Base-by-base conservation (phyloP, 2,329 filamentous ascomycete species). In the Aspergillus awamori region DNA sequence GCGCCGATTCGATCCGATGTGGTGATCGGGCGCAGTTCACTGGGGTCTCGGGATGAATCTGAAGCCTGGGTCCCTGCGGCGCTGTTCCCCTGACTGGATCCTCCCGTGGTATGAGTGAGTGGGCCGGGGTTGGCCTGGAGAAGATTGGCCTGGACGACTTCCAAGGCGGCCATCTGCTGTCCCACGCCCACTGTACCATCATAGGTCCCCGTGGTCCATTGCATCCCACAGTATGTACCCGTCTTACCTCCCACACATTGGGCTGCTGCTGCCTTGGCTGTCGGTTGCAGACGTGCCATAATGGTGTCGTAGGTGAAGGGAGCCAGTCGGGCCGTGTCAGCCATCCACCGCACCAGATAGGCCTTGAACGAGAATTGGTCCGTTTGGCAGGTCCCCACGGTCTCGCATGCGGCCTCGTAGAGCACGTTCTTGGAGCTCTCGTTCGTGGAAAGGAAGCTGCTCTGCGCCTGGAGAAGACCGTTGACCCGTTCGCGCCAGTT, bases 361-460 rank as follows among this genome's bases (percentile, higher is more conserved):
- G 85, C 86, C 75, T 89, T 89, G 81, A 89, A 89, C 2, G 83
- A 84, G 57, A 80, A 82, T 73, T 88, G 85, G 63, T 89, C 87
- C 20, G 82, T 79, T 72, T 88, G 85, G 76, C 87, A 89, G 22
- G 74, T 79, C 66, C 77, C 72, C 64, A 78, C 68, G 53, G 67
- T 74, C 70, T 89, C 87, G 70, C 87, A 89, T n/a, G 84, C 81
- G 38, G 79, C 76, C 72, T 89, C 86, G 67, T 79, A 85, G 76
- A 87, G 82, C 60, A 87, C 76, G 62, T 78, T 70, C 2, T 81
- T 74, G 10, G 41, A 20, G 8, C 57, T 47, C 20, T 78, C 71
- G 2, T 81, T 74, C 6, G 38, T 17, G 11, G 59, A 59, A 22
- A 81, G 77, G 78, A 88, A 86, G 66, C 85, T 80, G 5, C 77